Conservation (phyloP, 2,329 filamentous ascomycete species). For the Aspergillus quadrilineatus region DNA sequence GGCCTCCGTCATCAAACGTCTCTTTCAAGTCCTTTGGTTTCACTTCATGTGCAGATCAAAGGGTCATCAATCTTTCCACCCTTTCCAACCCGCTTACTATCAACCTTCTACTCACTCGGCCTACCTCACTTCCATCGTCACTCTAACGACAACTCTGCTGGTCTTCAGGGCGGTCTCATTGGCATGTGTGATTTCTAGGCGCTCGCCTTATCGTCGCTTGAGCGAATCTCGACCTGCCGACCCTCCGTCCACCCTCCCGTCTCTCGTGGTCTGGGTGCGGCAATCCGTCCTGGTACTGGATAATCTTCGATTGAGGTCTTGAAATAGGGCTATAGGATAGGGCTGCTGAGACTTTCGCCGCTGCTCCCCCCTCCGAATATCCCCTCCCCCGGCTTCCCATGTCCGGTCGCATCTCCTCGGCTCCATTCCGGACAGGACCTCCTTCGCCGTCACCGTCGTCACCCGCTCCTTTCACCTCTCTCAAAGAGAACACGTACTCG, state of each 20-base stretch:
- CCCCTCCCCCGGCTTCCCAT: constrained; percentile 29
- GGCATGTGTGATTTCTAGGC: constrained; percentile 37
- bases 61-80: constrained; percentile 23
- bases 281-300: constrained; percentile 12
- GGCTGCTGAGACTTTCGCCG: constrained; percentile 20
- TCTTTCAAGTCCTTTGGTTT: constrained; percentile 20
- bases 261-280: constrained; percentile 16
- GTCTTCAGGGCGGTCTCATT: constrained; percentile 21
- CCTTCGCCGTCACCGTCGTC: constrained; percentile 47
- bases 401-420: constrained; percentile 38
- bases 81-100: constrained; percentile 18
- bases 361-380: constrained; percentile 10
- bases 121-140: constrained; percentile 3
- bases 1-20: constrained; percentile 28
- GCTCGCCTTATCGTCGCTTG: constrained; percentile 34
- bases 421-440: constrained; percentile 39
- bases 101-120: constrained; percentile 19
- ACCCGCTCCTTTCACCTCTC: constrained; percentile 38
- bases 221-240: constrained; percentile 34
- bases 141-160: constrained; percentile 16
- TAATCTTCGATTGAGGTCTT: constrained; percentile 12
- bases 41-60: constrained; percentile 25
- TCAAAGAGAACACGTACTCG: constrained; percentile 36
- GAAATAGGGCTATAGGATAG: constrained; percentile 11
- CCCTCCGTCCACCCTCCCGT: constrained; percentile 17